phyloP scores from a whole-genome alignment of 495 filamentous ascomycete genomes.

The Aspergillus coremiiformis region DNA sequence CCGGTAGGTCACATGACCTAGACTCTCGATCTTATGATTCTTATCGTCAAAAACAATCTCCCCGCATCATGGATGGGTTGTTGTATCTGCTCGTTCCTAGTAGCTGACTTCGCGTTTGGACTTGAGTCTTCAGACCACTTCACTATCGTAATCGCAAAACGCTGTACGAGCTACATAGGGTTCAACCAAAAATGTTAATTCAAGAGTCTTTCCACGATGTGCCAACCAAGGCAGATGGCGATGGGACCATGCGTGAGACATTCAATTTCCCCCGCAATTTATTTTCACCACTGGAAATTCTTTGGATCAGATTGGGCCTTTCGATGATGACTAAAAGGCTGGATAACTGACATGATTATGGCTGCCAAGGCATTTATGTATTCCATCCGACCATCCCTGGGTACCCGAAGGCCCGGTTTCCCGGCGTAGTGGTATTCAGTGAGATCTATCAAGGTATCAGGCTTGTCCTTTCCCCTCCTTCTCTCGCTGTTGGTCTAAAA shows the following conservation, averaged over 20 bases:
- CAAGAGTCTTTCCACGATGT: slow-evolving; percentile 61
- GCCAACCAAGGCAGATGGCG: slow-evolving; percentile 54
- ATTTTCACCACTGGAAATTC: not conserved
- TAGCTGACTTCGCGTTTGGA: not conserved
- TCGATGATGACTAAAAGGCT: not conserved
- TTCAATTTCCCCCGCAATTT: not conserved
- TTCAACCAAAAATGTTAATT: slow-evolving; percentile 53
- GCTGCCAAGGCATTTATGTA: slow-evolving; percentile 65
- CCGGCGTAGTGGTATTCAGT: slow-evolving; percentile 83
- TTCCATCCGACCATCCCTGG: slow-evolving; percentile 80
- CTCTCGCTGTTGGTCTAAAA: not conserved
- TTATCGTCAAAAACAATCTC: not conserved
- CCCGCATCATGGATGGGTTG: too few relatives aligned
- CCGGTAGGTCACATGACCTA: slow-evolving; percentile 6
- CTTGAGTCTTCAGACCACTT: not conserved
- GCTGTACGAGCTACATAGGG: not conserved
- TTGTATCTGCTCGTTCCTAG: too few relatives aligned
- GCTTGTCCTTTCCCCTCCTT: not conserved
- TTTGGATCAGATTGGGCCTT: not conserved
- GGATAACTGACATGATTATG: not conserved
- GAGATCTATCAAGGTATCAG: slow-evolving; percentile 89
- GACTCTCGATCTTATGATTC: slow-evolving; percentile 9
- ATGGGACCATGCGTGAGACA: slow-evolving; percentile 52
- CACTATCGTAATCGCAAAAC: not conserved
- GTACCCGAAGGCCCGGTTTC: slow-evolving; percentile 84